phyloP scores from a whole-genome alignment of 139 green algal genomes.

The Yamagishiella unicocca region DNA sequence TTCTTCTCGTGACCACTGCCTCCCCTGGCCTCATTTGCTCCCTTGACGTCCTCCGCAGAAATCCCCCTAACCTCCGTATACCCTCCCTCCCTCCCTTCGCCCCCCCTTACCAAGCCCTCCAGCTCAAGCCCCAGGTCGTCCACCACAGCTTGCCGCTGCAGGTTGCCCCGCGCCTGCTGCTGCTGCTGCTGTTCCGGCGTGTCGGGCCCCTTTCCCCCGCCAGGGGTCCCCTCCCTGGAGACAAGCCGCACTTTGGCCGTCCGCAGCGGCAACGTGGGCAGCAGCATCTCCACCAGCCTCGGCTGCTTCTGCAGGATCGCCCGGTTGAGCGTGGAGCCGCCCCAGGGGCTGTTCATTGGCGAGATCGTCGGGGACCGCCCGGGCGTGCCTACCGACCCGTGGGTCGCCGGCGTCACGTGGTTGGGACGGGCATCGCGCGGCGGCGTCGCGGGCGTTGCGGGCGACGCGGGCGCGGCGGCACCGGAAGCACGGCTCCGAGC shows the following conservation, averaged over 20 bases:
- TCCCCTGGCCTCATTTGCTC: too few relatives aligned
- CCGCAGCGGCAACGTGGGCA: neutral
- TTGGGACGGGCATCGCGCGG: neutral
- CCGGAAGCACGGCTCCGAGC: too few relatives aligned
- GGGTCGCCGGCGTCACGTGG: neutral
- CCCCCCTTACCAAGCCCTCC: constrained; percentile 11
- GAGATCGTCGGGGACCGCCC: neutral
- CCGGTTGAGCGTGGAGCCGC: constrained; percentile 22
- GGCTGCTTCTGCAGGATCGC: constrained; percentile 5
- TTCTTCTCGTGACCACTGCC: too few relatives aligned
- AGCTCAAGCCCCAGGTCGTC: neutral
- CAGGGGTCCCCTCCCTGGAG: neutral
- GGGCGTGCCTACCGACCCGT: neutral
- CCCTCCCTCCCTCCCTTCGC: too few relatives aligned
- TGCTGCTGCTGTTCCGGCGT: neutral
- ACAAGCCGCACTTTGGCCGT: neutral
- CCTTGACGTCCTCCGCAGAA: too few relatives aligned
- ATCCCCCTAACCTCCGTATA: too few relatives aligned
- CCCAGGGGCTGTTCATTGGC: constrained; percentile 33
- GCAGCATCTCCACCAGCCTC: neutral
- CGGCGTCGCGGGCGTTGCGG: neutral
- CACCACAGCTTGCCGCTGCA: constrained; percentile 3
- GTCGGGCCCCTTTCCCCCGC: neutral
- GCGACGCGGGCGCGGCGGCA: neutral
- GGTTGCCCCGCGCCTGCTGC: too few relatives aligned